Evolutionary conservation across 2,329 filamentous ascomycete species (phyloP).

Genomic region (Ceratocystis alfenasii): DNA sequence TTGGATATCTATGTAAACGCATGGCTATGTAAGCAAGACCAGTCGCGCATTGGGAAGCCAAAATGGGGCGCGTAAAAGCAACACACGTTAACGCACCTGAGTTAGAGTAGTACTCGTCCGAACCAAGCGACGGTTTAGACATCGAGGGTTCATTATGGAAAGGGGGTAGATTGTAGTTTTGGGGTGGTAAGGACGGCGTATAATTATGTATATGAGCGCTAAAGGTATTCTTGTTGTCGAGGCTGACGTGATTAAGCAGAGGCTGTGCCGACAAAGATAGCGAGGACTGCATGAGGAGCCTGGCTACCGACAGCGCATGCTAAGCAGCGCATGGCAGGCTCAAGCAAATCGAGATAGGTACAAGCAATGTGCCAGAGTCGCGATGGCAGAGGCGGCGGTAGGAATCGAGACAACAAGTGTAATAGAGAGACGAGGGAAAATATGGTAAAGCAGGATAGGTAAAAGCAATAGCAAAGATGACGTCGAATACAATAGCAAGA

Average conservation of each 20-base stretch:
- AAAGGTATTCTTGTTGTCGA: not conserved
- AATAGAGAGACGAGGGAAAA: not conserved
- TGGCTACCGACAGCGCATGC: conserved; percentile 21
- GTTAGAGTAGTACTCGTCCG: conserved; percentile 45
- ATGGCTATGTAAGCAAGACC: conserved; percentile 22
- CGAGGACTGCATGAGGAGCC: conserved; percentile 22
- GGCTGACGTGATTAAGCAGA: conserved; percentile 14
- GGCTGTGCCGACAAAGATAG: conserved; percentile 18
- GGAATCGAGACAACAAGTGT: not conserved
- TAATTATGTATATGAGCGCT: conserved; percentile 5
- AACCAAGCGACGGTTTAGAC: conserved; percentile 24
- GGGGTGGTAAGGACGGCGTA: not conserved
- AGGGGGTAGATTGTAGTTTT: not conserved
- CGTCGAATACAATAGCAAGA: not conserved
- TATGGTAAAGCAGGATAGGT: too few species aligned
- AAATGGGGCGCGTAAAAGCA: not conserved
- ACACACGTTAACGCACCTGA: conserved; percentile 37
- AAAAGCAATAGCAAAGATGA: too few species aligned
- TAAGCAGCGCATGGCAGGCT: conserved; percentile 22
- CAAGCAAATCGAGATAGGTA: not conserved
- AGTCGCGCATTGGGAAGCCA: not conserved
- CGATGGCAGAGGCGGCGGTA: not conserved
- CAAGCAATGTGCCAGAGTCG: not conserved
- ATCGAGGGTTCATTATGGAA: conserved; percentile 19
- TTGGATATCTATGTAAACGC: conserved; percentile 51